Evolutionary conservation across 352 stramenopile species (phyloP).

Genomic region (Phytophthora aleatoria): DNA sequence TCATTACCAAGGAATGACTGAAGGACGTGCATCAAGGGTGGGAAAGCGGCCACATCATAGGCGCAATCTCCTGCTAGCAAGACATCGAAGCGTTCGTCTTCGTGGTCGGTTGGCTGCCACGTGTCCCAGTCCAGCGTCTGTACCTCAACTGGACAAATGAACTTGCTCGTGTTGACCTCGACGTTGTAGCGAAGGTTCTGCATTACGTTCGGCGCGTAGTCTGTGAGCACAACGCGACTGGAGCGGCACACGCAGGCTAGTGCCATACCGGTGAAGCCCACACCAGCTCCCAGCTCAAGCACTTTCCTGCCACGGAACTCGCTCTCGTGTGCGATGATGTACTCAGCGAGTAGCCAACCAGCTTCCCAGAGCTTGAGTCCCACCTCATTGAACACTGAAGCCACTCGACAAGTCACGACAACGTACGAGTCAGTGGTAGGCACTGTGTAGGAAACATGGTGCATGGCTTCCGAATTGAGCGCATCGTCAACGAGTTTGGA

Average conservation of each 20-base stretch:
- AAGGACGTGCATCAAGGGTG: conserved; percentile 59
- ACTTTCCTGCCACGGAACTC: conserved; percentile 59
- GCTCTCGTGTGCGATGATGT: conserved; percentile 53
- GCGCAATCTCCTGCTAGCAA: conserved; percentile 78
- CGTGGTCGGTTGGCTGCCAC: conserved; percentile 47
- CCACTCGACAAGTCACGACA: conserved; percentile 77
- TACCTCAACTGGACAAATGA: conserved; percentile 57
- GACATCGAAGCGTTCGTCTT: conserved; percentile 46
- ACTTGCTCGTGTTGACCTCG: conserved; percentile 64
- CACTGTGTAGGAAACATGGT: conserved; percentile 75
- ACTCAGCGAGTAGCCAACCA: conserved; percentile 79
- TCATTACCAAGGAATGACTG: conserved; percentile 52
- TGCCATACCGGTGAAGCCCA: conserved; percentile 72
- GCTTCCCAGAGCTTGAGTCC: conserved; percentile 87
- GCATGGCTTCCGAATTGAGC: conserved; percentile 61
- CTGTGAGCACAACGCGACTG: conserved; percentile 59
- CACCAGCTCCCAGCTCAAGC: conserved; percentile 74
- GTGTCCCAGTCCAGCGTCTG: conserved; percentile 74
- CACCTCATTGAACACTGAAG: conserved; percentile 83
- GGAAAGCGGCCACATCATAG: conserved; percentile 74
- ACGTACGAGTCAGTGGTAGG: conserved; percentile 13
- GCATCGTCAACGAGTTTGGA: conserved; percentile 34
- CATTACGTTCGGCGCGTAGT: conserved; percentile 85
- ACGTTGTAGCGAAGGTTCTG: conserved; percentile 85
- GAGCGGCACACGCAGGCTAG: conserved; percentile 48